Percentiles rank a stretch among this genome's conserved stretches.
phyloP scores from a whole-genome alignment of 192 early-diverging fungal species.

The Neocallimastix lanati region DNA sequence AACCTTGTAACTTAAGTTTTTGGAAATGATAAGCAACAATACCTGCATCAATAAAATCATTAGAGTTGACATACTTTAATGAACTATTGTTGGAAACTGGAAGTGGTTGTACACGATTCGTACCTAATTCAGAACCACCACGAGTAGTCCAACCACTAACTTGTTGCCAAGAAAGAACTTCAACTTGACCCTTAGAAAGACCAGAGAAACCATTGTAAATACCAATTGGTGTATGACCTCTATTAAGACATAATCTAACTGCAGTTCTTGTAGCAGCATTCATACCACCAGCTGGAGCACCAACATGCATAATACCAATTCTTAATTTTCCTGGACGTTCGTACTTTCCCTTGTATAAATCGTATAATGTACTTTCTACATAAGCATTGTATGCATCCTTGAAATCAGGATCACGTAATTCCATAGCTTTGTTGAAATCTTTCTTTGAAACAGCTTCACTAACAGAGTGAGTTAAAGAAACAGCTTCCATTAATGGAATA shows the following conservation, averaged over 20 bases:
- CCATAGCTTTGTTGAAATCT: slow-evolving; percentile 76
- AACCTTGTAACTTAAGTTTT: slow-evolving; percentile 70
- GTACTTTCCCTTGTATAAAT: background rate
- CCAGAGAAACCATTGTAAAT: slow-evolving; percentile 88
- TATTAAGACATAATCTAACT: slow-evolving; percentile 64
- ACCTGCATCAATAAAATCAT: slow-evolving; percentile 50
- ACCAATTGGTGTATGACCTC: slow-evolving; percentile 69
- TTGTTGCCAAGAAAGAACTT: slow-evolving; percentile 63
- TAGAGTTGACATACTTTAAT: background rate
- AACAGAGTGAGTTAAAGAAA: slow-evolving; percentile 63
- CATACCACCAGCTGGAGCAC: slow-evolving; percentile 95
- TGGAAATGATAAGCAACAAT: slow-evolving; percentile 81
- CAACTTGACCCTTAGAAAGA: slow-evolving; percentile 59
- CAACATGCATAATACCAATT: slow-evolving; percentile 80
- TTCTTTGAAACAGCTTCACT: slow-evolving; percentile 59
- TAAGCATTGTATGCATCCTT: slow-evolving; percentile 24
- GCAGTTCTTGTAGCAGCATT: slow-evolving; percentile 83
- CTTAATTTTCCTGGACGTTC: slow-evolving; percentile 13
- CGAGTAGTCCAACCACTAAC: slow-evolving; percentile 77
- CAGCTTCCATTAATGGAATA: slow-evolving; percentile 79
- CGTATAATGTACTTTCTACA: slow-evolving; percentile 13
- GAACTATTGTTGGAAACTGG: slow-evolving; percentile 16
- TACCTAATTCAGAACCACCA: slow-evolving; percentile 85
- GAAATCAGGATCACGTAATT: slow-evolving; percentile 74
- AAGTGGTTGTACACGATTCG: slow-evolving; percentile 77